Evolutionary conservation across 2,329 filamentous ascomycete genomes (phyloP), one percentile per base, ranked within the genome.

Genomic region (Zasmidium angulare): DNA sequence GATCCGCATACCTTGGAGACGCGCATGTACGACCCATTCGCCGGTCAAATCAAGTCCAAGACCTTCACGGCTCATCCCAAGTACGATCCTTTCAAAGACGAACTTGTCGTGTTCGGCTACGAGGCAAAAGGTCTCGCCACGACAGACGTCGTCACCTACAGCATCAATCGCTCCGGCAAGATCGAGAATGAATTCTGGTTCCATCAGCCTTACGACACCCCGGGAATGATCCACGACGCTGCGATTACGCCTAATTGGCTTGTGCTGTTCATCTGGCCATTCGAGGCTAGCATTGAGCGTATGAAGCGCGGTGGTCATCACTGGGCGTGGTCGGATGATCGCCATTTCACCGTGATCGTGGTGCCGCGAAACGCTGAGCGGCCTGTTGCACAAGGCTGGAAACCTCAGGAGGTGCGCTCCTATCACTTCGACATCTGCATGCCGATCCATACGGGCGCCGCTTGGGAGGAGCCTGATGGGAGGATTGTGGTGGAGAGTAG

Each of bases 51-150:
- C 1, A 64, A 69, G 21, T 66, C 72, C 1, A 75, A 74, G 4
- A 76, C 76, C 0, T 78, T 79, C 56, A 77, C 77, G 1, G 77
- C 77, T 3, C 77, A 80, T 61, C 78, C 77, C 0, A 80, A 80
- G 55, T 71, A 77, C 48, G 78, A 80, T 54, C 76, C 77, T 0
- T 70, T 71, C 48, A 78, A 71, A 0, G 72, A 75, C 6, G 77
- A 79, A 53, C 72, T 79, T 63, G 72, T 80, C 1, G 71, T 69
- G 21, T 77, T 72, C 56, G 76, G 76, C 1, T 79, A 79, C 55
- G 72, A 77, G 60, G 77, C 77, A 1, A 77, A 74, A 40, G 76
- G 72, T 1, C 47, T 67, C 11, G 66, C 63, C 10, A 60, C 59
- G 3, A 69, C 70, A 26, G 77, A 78, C 56, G 72, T 78, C 29